A percentile compares a stretch with the other conserved stretches of the same genome.
Conservation (phyloP, 2,329 filamentous ascomycete genomes). For the Metarhizium sp. region DNA sequence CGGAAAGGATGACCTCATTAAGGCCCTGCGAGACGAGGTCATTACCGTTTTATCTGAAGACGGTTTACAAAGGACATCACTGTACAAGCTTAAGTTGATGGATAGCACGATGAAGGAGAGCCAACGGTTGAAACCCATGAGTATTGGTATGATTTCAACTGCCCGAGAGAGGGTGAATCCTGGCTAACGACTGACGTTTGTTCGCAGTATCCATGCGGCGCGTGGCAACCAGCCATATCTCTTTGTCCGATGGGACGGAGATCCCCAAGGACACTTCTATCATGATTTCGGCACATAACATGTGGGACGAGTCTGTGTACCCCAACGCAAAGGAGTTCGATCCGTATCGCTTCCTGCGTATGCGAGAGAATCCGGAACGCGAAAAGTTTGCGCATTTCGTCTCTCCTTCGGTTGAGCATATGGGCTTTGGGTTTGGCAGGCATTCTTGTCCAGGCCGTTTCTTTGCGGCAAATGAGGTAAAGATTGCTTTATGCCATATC, state of each 20-base stretch:
- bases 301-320: not conserved
- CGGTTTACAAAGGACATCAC: slow-evolving; percentile 12
- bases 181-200: too few species aligned
- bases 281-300: not conserved
- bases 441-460: slow-evolving; percentile 43
- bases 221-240: not conserved
- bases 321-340: not conserved
- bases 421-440: slow-evolving; percentile 43
- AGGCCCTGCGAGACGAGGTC: slow-evolving; percentile 14
- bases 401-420: slow-evolving; percentile 35
- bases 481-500: slow-evolving; percentile 38
- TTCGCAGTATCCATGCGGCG: not conserved
- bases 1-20: slow-evolving; percentile 11
- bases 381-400: slow-evolving; percentile 29
- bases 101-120: not conserved
- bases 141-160: too few species aligned
- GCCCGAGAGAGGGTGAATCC: not conserved
- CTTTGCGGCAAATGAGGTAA: slow-evolving; percentile 41
- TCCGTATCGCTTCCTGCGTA: slow-evolving; percentile 26
- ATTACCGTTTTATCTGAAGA: slow-evolving; percentile 9
- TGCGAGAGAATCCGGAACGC: slow-evolving; percentile 24
- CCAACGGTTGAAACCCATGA: not conserved
- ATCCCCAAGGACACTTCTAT: not conserved
- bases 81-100: slow-evolving; percentile 7
- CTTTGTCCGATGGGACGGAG: not conserved